A percentile compares a stretch with the other conserved stretches of the same genome.
phyloP scores from a whole-genome alignment of 305 asterid genomes.

The Ajuga reptans region DNA sequence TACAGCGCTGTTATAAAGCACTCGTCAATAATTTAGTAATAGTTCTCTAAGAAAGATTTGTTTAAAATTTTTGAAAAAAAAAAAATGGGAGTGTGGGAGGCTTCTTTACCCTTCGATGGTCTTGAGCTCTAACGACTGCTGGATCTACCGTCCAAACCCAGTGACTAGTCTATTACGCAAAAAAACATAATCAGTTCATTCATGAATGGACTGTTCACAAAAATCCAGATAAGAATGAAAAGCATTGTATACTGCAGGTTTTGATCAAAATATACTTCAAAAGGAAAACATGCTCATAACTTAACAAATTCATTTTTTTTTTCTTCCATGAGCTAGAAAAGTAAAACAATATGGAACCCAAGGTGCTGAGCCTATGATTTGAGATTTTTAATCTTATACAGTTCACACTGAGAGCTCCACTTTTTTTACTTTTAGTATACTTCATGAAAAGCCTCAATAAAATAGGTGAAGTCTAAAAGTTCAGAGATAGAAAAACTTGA shows the following conservation, averaged over 20 bases:
- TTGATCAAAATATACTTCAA: neutral
- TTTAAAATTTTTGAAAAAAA: no score
- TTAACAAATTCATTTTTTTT: neutral
- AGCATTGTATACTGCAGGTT: neutral
- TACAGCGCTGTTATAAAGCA: conserved; percentile 43
- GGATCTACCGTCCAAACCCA: conserved; percentile 76
- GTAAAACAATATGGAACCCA: neutral
- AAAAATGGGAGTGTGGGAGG: neutral
- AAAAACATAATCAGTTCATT: neutral
- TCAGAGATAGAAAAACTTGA: neutral
- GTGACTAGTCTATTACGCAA: conserved; percentile 42
- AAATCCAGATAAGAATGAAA: neutral
- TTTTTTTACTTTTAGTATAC: neutral
- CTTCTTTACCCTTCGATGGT: conserved; percentile 41
- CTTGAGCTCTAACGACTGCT: conserved; percentile 46
- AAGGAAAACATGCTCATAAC: neutral
- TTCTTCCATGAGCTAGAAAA: neutral
- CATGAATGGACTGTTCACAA: neutral
- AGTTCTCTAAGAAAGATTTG: neutral
- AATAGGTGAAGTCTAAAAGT: neutral
- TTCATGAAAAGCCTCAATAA: neutral
- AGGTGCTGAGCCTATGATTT: neutral
- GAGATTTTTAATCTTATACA: neutral
- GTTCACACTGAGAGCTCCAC: neutral
- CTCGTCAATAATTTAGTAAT: neutral